Evolutionary conservation across 495 filamentous ascomycete species (phyloP).

Genomic region (Staphylotrichum longicolle): DNA sequence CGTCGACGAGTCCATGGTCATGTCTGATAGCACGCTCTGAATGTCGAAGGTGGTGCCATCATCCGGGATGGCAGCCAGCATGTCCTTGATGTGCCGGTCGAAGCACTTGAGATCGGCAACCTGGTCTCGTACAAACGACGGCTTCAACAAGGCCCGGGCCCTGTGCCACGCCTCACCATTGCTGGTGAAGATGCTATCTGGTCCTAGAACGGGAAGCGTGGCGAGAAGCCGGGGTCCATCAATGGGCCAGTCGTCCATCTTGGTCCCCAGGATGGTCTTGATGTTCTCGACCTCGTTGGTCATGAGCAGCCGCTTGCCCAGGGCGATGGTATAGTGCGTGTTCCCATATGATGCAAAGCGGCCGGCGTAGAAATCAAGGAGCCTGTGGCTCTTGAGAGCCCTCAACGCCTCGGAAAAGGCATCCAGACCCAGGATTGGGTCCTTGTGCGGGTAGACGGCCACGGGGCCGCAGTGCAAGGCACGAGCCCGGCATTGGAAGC

Average conservation of each 20-base stretch:
- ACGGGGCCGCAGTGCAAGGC: conserved; percentile 24
- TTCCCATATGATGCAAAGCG: conserved; percentile 30
- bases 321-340: conserved; percentile 34
- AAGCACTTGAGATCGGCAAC: conserved; percentile 53
- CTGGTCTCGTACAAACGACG: conserved; percentile 50
- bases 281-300: conserved; percentile 75
- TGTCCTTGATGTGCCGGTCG: conserved; percentile 55
- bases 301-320: conserved; percentile 37
- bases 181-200: conserved; percentile 61
- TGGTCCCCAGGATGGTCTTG: conserved; percentile 63
- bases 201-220: conserved; percentile 38
- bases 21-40: conserved; percentile 55
- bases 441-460: conserved; percentile 38
- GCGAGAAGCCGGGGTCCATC: conserved; percentile 33
- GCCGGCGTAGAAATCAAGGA: conserved; percentile 28
- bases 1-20: conserved; percentile 66
- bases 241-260: conserved; percentile 60
- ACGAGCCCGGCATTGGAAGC: conserved; percentile 18
- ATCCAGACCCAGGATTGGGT: conserved; percentile 46
- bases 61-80: conserved; percentile 47
- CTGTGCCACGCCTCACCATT: conserved; percentile 67
- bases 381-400: conserved; percentile 28
- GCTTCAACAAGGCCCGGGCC: conserved; percentile 46
- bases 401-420: conserved; percentile 31
- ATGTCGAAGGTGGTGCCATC: conserved; percentile 55